phyloP scores from a whole-genome alignment of 306 rosid genomes.

The Medicago arabica region DNA sequence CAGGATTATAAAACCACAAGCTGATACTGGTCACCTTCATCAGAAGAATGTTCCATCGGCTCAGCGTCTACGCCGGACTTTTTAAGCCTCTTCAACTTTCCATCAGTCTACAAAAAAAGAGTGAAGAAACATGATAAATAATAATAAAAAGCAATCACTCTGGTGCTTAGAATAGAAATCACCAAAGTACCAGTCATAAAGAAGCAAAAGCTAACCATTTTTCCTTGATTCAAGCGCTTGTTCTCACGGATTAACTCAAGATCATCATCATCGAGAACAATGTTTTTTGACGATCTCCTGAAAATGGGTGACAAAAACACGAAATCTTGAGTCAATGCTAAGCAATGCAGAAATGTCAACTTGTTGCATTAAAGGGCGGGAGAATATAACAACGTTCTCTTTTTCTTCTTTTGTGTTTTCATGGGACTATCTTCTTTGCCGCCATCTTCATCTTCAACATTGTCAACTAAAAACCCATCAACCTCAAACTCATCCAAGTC shows the following conservation, averaged over 20 bases:
- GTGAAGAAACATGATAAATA: conserved; percentile 27
- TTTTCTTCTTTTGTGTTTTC: conserved; percentile 40
- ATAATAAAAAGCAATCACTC: background rate
- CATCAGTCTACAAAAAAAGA: conserved; percentile 35
- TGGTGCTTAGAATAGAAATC: background rate
- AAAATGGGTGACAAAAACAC: conserved; percentile 27
- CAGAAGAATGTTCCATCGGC: conserved; percentile 21
- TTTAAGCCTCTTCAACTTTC: conserved; percentile 52
- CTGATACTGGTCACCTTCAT: conserved; percentile 39
- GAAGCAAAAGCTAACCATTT: conserved; percentile 38
- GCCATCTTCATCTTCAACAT: conserved; percentile 36
- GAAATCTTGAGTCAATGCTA: background rate
- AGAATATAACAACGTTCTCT: conserved; percentile 37
- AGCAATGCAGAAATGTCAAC: conserved; percentile 23
- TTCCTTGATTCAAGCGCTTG: conserved; percentile 25
- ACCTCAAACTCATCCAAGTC: conserved; percentile 50
- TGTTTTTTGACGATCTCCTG: conserved; percentile 41
- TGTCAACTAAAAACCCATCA: conserved; percentile 51
- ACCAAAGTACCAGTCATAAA: background rate
- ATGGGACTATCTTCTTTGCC: conserved; percentile 19
- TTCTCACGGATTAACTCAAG: conserved; percentile 57
- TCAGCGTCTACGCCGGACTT: conserved; percentile 36
- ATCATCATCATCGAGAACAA: conserved; percentile 56
- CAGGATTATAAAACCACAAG: conserved; percentile 26
- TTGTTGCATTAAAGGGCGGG: conserved; percentile 24